A percentile compares a stretch with the other conserved stretches of the same genome.
Evolutionary conservation across 108 stramenopile genomes (phyloP).

Genomic region (Cyclotella choctawhatcheeana): DNA sequence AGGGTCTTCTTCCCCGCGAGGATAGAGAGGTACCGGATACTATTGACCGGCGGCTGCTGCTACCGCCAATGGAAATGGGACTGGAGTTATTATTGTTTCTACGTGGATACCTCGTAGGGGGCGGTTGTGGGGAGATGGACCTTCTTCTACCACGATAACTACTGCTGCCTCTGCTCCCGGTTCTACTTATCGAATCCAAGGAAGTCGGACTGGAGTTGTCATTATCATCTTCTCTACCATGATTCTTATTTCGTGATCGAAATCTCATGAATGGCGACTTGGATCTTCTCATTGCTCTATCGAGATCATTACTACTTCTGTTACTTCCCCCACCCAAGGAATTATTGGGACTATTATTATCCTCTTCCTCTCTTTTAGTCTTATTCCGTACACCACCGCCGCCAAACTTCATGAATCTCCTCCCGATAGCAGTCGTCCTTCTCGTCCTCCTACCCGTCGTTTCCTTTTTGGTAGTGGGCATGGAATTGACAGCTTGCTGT

Average conservation of each 20-base stretch:
- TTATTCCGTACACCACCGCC: neutral
- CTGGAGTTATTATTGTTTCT: neutral
- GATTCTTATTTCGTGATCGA: neutral
- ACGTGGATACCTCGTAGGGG: no score
- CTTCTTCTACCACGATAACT: neutral
- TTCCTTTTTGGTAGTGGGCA: neutral
- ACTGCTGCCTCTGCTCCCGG: neutral
- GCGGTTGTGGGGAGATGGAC: neutral
- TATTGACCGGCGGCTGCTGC: neutral
- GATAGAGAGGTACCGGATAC: no score
- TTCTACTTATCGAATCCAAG: neutral
- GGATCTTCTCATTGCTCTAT: neutral
- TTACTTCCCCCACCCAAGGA: no score
- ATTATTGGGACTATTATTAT: no score
- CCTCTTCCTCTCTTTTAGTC: no score
- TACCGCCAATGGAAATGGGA: neutral
- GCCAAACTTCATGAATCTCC: neutral
- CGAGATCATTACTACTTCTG: neutral
- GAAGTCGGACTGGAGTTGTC: neutral
- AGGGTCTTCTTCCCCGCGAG: no score
- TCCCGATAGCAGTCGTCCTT: neutral
- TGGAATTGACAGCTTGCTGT: neutral
- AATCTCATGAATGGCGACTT: conserved; percentile 3
- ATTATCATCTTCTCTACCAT: neutral
- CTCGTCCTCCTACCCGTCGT: neutral